Evolutionary conservation across 2,329 filamentous ascomycete genomes (phyloP), one percentile per base, ranked within the genome.

Genomic region (Neopestalotiopsis sp.): DNA sequence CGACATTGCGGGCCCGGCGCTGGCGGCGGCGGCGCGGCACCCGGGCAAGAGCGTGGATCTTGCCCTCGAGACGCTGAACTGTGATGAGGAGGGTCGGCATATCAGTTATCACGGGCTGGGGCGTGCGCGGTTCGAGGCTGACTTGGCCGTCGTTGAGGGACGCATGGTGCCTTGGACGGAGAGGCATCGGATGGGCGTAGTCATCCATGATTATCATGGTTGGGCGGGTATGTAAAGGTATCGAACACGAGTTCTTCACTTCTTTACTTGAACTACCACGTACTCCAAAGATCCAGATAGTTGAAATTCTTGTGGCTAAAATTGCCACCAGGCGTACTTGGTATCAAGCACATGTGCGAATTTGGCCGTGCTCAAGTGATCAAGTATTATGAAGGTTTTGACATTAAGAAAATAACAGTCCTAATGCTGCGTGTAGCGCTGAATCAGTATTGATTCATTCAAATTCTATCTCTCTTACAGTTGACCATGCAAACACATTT

Each of bases 131-230:
- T 13, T 62, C 59, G 32, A 62, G 59, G 17, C 13, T 4, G 59
- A 62, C 20, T 12, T 62, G 30, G 59, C 10, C 17, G n/a, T 34
- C 10, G 4, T 62, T 14, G 59, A 62, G 59, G n/a, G n/a, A 14
- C 24, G 57, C 20, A 14, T 20, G n/a, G 30, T 34, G 59, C 28
- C n/a, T 14, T 10, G 32, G 4, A 1, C n/a, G 32, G n/a, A 40
- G 7, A 40, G 32, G 59, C 45, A 52, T 9, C 45, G 45, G 45
- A 52, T 52, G 17, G 57, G 57, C 2, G 10, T 62, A 13, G 59
- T 34, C 5, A 17, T 62, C 12, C 59, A 62, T 62, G 59, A 62
- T 40, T 62, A 62, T 62, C 32, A 62, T 7, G 32, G 30, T 17
- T 62, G 59, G 57, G 10, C 57, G 13, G 57, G 13, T 10, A 59